These are phyloP conservation scores for Komagataella populi DNA, from an alignment of 805 yeast genomes.

Conservation along the genomic window DNA sequence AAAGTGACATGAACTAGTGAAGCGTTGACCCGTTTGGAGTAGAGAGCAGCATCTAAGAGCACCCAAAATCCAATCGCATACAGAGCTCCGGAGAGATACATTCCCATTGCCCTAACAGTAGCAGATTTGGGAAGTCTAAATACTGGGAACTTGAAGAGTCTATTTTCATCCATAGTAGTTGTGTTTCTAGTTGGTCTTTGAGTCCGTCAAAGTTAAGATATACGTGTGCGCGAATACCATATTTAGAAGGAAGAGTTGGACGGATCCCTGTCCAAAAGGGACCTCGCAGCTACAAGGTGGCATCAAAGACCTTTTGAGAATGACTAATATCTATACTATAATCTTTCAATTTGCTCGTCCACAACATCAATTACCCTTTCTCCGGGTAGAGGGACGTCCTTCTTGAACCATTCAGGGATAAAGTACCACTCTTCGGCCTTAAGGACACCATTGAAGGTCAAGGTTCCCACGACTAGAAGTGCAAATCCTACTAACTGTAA, in stretches of 20 bases:
- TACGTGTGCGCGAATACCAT: background rate
- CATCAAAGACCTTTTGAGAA: background rate
- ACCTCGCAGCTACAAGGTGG: background rate
- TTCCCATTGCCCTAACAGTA: conserved; percentile 57
- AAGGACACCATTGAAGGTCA: conserved; percentile 60
- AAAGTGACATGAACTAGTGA: conserved; percentile 79
- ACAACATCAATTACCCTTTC: conserved; percentile 17
- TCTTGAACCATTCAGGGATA: conserved; percentile 33
- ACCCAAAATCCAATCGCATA: conserved; percentile 86
- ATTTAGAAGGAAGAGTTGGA: background rate
- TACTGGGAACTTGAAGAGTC: conserved; percentile 51
- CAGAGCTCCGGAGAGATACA: conserved; percentile 62
- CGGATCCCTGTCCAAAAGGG: background rate
- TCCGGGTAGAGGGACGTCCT: conserved; percentile 7
- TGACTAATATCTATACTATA: conserved; percentile 4
- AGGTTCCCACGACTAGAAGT: conserved; percentile 54
- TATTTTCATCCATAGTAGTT: conserved; percentile 24
- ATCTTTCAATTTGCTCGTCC: conserved; percentile 28
- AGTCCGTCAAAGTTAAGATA: background rate
- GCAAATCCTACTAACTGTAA: conserved; percentile 54
- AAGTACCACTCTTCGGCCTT: conserved; percentile 31
- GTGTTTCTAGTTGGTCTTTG: conserved; percentile 1
- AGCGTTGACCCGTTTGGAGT: conserved; percentile 73
- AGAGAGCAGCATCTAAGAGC: conserved; percentile 79
- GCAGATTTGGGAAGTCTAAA: conserved; percentile 61